Conservation (phyloP, 345 rosid genomes). For the Eucalyptus tenuipes region DNA sequence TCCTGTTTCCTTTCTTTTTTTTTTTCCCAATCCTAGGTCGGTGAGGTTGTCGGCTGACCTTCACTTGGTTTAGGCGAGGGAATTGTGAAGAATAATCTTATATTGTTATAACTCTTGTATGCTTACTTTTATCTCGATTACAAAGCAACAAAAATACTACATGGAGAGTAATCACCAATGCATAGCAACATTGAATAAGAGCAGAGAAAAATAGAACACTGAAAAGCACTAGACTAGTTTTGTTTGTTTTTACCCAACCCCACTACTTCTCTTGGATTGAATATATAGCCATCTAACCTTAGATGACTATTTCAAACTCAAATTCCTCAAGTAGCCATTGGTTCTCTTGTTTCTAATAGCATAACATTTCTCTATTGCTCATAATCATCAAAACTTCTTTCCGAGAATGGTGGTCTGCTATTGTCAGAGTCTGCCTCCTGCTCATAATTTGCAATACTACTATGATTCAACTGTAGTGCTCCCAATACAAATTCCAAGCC, state of each 20-base stretch:
- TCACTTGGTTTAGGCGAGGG: background rate
- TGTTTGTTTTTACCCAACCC: background rate
- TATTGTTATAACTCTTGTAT: background rate
- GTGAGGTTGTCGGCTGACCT: rapidly evolving
- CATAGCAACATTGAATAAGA: background rate
- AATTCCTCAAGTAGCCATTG: background rate
- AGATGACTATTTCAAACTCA: background rate
- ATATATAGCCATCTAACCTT: background rate
- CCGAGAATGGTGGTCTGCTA: background rate
- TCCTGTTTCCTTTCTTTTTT: background rate
- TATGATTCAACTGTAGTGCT: background rate
- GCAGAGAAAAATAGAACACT: background rate
- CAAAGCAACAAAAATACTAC: background rate
- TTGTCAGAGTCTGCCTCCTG: background rate
- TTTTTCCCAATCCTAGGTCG: rapidly evolving
- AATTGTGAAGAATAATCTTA: background rate
- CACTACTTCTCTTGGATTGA: background rate
- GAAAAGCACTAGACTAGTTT: background rate
- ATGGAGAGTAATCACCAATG: background rate
- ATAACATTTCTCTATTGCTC: background rate
- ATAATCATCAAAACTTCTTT: background rate
- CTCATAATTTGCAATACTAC: background rate
- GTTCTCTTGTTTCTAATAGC: background rate
- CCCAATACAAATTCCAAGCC: background rate
- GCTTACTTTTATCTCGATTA: background rate